These are phyloP conservation scores for Cercospora citrullina DNA, from an alignment of 2,329 filamentous ascomycete species.

Conservation along the genomic window DNA sequence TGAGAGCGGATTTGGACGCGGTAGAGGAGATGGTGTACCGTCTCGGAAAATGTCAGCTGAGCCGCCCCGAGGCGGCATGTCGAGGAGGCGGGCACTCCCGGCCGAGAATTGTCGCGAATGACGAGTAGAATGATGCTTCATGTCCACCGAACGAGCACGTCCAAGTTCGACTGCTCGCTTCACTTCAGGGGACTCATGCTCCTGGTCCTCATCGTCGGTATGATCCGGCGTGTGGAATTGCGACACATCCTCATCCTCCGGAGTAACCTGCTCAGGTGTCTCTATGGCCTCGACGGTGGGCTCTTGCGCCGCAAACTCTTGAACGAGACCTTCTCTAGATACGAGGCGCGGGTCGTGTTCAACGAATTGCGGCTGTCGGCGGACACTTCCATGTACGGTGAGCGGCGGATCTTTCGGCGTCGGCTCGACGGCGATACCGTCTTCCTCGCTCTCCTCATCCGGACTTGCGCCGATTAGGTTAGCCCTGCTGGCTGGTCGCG, in stretches of 20 bases:
- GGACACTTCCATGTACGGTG: conserved; percentile 51
- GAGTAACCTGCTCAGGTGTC: conserved; percentile 32
- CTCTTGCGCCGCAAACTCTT: conserved; percentile 49
- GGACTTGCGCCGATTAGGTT: conserved; percentile 46
- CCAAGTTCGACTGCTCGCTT: conserved; percentile 70
- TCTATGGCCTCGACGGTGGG: conserved; percentile 26
- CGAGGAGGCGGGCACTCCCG: conserved; percentile 72
- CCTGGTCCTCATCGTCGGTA: conserved; percentile 26
- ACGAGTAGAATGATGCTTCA: conserved; percentile 34
- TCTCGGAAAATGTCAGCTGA: conserved; percentile 18
- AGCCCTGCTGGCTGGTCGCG: conserved; percentile 8
- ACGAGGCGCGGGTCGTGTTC: conserved; percentile 59
- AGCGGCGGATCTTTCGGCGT: conserved; percentile 26
- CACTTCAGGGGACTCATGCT: conserved; percentile 37
- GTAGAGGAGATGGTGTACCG: conserved; percentile 10
- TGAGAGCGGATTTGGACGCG: conserved; percentile 9
- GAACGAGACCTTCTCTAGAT: conserved; percentile 62
- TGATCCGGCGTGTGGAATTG: conserved; percentile 17
- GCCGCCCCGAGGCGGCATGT: conserved; percentile 39
- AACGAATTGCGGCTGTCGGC: conserved; percentile 64
- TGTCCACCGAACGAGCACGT: conserved; percentile 50
- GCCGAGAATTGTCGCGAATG: conserved; percentile 73
- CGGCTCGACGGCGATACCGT: conserved; percentile 11
- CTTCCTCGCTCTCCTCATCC: conserved; percentile 43
- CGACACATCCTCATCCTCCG: conserved; percentile 9